These are phyloP conservation scores for Catharanthus roseus DNA, from an alignment of 257 asterid species.

Conservation along the genomic window DNA sequence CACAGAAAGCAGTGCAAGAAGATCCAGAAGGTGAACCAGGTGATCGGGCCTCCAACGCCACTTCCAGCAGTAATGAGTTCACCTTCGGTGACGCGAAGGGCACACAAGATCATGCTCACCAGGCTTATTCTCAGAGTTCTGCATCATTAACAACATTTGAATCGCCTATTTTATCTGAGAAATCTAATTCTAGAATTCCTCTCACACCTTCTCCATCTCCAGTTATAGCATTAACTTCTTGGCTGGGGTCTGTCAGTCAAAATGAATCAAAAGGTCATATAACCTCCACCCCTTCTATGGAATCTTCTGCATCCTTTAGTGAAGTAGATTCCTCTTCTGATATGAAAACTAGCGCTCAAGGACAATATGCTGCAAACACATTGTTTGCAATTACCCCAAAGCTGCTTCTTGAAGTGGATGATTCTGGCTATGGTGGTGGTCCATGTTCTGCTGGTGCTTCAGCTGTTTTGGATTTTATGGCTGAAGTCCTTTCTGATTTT, in stretches of 20 bases:
- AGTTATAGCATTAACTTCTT: conserved; percentile 82
- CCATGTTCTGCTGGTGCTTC: conserved; percentile 98
- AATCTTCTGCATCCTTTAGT: conserved; percentile 49
- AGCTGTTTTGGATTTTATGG: conserved; percentile 85
- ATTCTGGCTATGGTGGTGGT: conserved; percentile 98
- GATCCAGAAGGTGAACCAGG: conserved; percentile 48
- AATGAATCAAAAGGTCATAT: conserved; percentile 55
- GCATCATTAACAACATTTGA: conserved; percentile 40
- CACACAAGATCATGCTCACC: conserved; percentile 39
- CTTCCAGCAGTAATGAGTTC: conserved; percentile 51
- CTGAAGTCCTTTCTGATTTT: conserved; percentile 86
- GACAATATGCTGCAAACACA: conserved; percentile 44
- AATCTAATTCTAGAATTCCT: conserved; percentile 51
- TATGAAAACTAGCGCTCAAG: conserved; percentile 47
- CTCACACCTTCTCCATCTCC: conserved; percentile 65
- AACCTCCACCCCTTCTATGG: conserved; percentile 56
- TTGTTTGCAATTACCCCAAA: conserved; percentile 51
- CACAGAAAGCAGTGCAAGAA: conserved; percentile 44
- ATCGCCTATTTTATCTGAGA: conserved; percentile 72
- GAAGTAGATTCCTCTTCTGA: conserved; percentile 56
- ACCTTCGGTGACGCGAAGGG: conserved; percentile 44
- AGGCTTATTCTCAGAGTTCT: conserved; percentile 59
- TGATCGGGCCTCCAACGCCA: conserved; percentile 48
- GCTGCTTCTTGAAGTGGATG: conserved; percentile 87
- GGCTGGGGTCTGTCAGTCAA: conserved; percentile 65